Evolutionary conservation across 352 stramenopile genomes (phyloP), one percentile per base, ranked within the genome.

Genomic region (Aphanomyces invadans): DNA sequence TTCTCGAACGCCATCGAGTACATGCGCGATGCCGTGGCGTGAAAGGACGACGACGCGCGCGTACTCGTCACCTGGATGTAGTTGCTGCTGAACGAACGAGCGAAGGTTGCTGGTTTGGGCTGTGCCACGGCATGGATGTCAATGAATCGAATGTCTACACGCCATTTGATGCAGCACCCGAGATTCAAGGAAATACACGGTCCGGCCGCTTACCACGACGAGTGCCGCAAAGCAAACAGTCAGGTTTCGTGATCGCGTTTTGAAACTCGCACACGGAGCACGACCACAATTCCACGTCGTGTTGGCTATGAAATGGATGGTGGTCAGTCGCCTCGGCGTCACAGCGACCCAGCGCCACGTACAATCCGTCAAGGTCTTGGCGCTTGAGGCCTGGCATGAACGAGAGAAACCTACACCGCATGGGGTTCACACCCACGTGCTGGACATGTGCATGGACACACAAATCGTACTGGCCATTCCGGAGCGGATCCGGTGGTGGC

Each of bases 361-460:
- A 67, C 60, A 59, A 38, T 29, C 57, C 60, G 25, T 67, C 60
- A 57, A 67, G 55, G 38, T 67, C 60, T 23, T 51, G n/a, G 19
- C 60, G 60, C 33, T 57, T 55, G 25, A 67, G 60, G 7, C 38
- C 48, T 4, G 60, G 60, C 46, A 67, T 67, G 49, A 57, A 60
- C 49, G 48, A 42, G 31, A 67, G 33, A 15, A 67, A 39, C 23
- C 60, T 67, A 67, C 7, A 57, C 12, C 17, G 25, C 9, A 33
- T 5, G 7, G 44, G 23, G 44, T 9, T 23, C 12, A 52, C 12
- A 4, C 4, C 44, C 44, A 26, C n/a, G n/a, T n/a, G n/a, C n/a
- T n/a, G n/a, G n/a, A n/a, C n/a, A n/a, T n/a, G n/a, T 52, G 44
- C 9, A 52, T n/a, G 21, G 4, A 25, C 4, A 52, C 7, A 21